A percentile compares a stretch with the other conserved stretches of the same genome.
Conservation (phyloP, 345 rosid species). For the Aurinia saxatilis region DNA sequence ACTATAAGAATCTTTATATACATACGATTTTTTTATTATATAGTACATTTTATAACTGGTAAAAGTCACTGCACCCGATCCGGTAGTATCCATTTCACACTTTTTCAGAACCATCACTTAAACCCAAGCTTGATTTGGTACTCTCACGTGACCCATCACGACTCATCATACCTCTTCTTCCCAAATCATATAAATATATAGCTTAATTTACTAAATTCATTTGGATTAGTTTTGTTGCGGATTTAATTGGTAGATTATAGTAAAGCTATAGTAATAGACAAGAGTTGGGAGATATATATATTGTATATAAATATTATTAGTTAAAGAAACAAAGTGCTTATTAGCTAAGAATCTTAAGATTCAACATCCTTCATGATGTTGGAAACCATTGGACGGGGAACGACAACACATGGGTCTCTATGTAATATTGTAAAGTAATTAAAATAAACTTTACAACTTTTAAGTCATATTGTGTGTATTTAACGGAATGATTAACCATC, state of each 20-base stretch:
- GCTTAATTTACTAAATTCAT: background rate
- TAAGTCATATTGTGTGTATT: slow-evolving; percentile 13
- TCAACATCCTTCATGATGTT: background rate
- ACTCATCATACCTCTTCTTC: slow-evolving; percentile 12
- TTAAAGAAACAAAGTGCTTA: background rate
- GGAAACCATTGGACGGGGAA: slow-evolving; percentile 17
- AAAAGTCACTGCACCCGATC: slow-evolving; percentile 26
- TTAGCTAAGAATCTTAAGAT: background rate
- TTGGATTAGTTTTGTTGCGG: background rate
- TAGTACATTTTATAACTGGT: background rate
- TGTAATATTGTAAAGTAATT: background rate
- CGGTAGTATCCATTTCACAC: slow-evolving; percentile 25
- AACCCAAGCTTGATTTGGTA: slow-evolving; percentile 12
- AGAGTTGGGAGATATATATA: background rate
- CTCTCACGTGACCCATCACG: slow-evolving; percentile 27
- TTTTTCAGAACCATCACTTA: slow-evolving; percentile 17
- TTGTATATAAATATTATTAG: background rate
- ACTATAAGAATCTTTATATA: background rate
- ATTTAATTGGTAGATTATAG: too few relatives aligned
- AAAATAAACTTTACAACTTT: slow-evolving; percentile 9
- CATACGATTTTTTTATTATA: background rate
- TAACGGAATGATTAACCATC: slow-evolving; percentile 32
- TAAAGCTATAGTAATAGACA: too few relatives aligned
- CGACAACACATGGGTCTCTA: background rate
- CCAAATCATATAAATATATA: background rate